Evolutionary conservation across 352 stramenopile genomes (phyloP).

Genomic region (Phytophthora multivora): DNA sequence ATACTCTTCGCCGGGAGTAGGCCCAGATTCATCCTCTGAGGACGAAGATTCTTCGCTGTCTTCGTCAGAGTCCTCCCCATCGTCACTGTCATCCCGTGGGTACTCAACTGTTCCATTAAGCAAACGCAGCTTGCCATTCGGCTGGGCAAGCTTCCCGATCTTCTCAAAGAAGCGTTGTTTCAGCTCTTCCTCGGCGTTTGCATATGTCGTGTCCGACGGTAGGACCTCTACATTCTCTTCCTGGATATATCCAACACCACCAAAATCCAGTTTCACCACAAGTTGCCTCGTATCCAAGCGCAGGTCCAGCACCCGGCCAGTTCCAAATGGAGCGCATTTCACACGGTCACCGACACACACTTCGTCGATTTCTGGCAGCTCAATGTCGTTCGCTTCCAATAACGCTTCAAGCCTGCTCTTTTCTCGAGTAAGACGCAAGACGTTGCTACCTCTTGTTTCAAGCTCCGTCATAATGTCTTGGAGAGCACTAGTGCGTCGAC

Average conservation of each 20-base stretch:
- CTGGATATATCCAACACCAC: conserved; percentile 51
- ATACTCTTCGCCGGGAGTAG: conserved; percentile 20
- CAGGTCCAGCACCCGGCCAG: conserved; percentile 46
- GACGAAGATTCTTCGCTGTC: conserved; percentile 30
- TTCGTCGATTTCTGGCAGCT: conserved; percentile 64
- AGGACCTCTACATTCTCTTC: conserved; percentile 67
- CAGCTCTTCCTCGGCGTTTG: conserved; percentile 55
- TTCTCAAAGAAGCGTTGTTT: conserved; percentile 76
- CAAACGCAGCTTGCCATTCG: conserved; percentile 51
- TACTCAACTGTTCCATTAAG: conserved; percentile 18
- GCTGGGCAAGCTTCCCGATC: conserved; percentile 61
- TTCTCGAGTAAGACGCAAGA: conserved; percentile 67
- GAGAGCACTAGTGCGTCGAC: conserved; percentile 69
- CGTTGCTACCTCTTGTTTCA: conserved; percentile 52
- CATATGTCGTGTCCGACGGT: conserved; percentile 54
- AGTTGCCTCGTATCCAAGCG: conserved; percentile 50
- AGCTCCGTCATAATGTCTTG: conserved; percentile 87
- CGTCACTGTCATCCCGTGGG: conserved; percentile 37
- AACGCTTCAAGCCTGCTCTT: conserved; percentile 65
- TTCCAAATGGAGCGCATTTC: conserved; percentile 43
- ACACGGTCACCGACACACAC: conserved; percentile 70
- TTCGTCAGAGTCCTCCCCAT: conserved; percentile 41
- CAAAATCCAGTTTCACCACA: conserved; percentile 49
- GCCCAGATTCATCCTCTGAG: conserved; percentile 38
- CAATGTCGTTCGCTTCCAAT: conserved; percentile 43